These are phyloP conservation scores for Epichloe gansuensis DNA, from an alignment of 2,329 filamentous ascomycete species.

Conservation along the genomic window DNA sequence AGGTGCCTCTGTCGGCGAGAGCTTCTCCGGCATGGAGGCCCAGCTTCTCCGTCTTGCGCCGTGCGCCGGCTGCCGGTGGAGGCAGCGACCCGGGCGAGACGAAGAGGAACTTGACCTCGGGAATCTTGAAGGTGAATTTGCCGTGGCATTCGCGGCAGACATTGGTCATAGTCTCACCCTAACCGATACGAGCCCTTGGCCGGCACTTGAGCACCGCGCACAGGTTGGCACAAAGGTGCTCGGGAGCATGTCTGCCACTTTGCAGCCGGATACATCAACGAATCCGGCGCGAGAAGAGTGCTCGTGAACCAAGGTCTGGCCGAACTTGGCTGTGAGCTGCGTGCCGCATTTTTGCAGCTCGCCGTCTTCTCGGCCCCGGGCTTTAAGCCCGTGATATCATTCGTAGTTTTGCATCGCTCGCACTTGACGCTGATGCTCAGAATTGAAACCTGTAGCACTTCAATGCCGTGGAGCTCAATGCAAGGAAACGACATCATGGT, in stretches of 20 bases:
- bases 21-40: slow-evolving; percentile 45
- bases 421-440: slow-evolving; percentile 66
- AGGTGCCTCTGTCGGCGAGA: slow-evolving; percentile 41
- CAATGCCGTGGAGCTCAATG: slow-evolving; percentile 65
- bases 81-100: slow-evolving; percentile 45
- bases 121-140: slow-evolving; percentile 69
- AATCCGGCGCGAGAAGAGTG: slow-evolving; percentile 68
- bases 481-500: slow-evolving; percentile 71
- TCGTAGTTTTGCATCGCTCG: slow-evolving; percentile 61
- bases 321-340: slow-evolving; percentile 41
- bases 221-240: slow-evolving; percentile 74
- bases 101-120: slow-evolving; percentile 65
- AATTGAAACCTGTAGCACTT: slow-evolving; percentile 56
- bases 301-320: slow-evolving; percentile 59
- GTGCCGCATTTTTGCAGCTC: slow-evolving; percentile 47
- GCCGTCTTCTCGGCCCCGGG: slow-evolving; percentile 38
- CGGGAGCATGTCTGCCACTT: slow-evolving; percentile 62
- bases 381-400: slow-evolving; percentile 56
- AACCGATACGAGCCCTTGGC: slow-evolving; percentile 58
- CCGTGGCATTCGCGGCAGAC: slow-evolving; percentile 70
- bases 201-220: slow-evolving; percentile 58
- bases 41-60: slow-evolving; percentile 39
- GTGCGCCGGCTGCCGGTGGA: slow-evolving; percentile 27
- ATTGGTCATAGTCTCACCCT: slow-evolving; percentile 62
- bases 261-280: slow-evolving; percentile 63